Percentiles rank a stretch among this genome's conserved stretches.
Conservation (phyloP, 2,329 filamentous ascomycete species). For the Fusarium vanettenii region DNA sequence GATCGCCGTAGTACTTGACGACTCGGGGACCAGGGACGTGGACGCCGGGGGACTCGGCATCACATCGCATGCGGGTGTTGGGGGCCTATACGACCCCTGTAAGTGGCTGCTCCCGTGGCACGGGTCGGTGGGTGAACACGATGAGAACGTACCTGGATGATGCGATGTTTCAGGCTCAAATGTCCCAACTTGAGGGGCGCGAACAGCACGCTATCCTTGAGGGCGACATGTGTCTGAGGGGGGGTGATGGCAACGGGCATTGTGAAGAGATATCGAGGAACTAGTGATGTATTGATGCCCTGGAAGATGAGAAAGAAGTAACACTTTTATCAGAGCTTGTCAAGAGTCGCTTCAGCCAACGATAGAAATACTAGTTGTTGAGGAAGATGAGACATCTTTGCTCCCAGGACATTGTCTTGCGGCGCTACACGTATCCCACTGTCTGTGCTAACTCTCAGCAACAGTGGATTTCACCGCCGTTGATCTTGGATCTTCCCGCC, state of each 20-base stretch:
- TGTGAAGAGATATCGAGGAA: conserved; percentile 52
- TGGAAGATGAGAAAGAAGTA: not conserved
- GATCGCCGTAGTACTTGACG: conserved; percentile 46
- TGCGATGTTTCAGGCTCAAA: conserved; percentile 49
- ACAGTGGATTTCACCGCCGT: not conserved
- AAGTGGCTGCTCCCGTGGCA: not conserved
- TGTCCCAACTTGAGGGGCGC: conserved; percentile 49
- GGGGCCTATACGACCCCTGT: conserved; percentile 24
- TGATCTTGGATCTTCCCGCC: not conserved
- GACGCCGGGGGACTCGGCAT: conserved; percentile 47
- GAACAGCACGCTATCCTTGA: conserved; percentile 48
- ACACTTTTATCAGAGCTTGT: not conserved
- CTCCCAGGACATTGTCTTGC: not conserved
- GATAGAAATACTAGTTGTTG: not conserved
- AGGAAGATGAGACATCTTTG: not conserved
- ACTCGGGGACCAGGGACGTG: conserved; percentile 46
- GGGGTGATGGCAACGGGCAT: conserved; percentile 35
- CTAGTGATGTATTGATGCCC: not conserved
- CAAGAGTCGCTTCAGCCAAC: not conserved
- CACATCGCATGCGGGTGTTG: conserved; percentile 40
- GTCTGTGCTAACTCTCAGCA: not conserved
- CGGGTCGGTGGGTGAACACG: not conserved
- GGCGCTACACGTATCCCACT: not conserved
- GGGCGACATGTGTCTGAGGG: conserved; percentile 27
- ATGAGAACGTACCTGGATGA: conserved; percentile 46